Percentiles rank a stretch among this genome's conserved stretches.
These are phyloP conservation scores for Stromatinia cepivora DNA, from an alignment of 2,329 filamentous ascomycete genomes.

Conservation along the genomic window DNA sequence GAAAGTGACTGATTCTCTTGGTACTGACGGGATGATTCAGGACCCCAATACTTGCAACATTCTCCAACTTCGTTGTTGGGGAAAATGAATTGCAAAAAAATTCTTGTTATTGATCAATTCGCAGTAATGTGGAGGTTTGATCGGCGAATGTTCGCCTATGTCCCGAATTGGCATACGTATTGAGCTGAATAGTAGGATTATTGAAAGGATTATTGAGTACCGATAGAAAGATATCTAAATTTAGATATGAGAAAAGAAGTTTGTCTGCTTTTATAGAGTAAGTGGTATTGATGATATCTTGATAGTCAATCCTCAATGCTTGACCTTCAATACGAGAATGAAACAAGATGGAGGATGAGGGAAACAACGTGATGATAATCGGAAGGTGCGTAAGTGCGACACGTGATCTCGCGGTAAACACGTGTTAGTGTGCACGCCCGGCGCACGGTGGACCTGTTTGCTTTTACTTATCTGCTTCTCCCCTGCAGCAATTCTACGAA, in stretches of 20 bases:
- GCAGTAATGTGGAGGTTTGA: background rate
- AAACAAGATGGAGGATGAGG: background rate
- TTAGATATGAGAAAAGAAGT: background rate
- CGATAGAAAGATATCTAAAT: background rate
- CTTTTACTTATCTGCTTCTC: too few species aligned
- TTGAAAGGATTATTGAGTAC: constrained; percentile 10
- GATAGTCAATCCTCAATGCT: background rate
- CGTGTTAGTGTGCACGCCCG: background rate
- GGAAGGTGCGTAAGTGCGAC: background rate
- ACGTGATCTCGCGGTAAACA: background rate
- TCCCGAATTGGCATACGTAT: background rate
- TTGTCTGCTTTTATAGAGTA: background rate
- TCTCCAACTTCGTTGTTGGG: background rate
- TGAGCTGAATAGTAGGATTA: constrained; percentile 3
- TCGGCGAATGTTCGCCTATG: background rate
- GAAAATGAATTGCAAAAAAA: background rate
- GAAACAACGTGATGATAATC: background rate
- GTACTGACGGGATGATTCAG: background rate
- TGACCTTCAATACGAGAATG: background rate
- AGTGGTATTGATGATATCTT: background rate
- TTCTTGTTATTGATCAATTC: background rate
- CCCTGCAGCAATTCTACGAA: too few species aligned
- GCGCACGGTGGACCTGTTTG: too few species aligned
- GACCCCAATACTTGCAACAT: constrained; percentile 3
- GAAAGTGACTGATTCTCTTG: background rate